Base-by-base conservation (phyloP, 1,139 yeast species). In the Suhomyces terraborum region DNA sequence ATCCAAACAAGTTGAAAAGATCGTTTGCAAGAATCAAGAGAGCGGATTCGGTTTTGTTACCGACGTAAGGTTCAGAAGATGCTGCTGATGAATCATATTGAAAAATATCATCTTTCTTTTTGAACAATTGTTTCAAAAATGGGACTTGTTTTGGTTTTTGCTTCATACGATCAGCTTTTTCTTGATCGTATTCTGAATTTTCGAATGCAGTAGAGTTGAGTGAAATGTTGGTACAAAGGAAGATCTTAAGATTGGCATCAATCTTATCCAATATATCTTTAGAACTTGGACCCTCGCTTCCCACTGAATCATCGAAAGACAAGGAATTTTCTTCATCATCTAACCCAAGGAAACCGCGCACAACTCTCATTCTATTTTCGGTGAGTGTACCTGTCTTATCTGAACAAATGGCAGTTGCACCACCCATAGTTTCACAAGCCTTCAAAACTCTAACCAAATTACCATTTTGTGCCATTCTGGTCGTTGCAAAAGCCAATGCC, bases 391-490 rank as follows among this genome's bases (percentile, higher is more conserved):
- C 98, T 1, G 98, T 93, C 62, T 93, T 93, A 67, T 93, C 99
- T 0, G 98, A 88, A 63, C 98, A 94, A 39, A 93, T 76, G 4
- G 97, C 93, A 10, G 98, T 93, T 3, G 98, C 98, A 34, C 96
- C 91, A 36, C 99, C 98, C 98, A 93, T 93, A 12, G 96, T 93
- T 65, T 93, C 99, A 75, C 98, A 93, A 35, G 96, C 84, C 56
- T 83, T 84, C 53, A 93, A 74, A 6, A 88, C 96, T 54, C 98
- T 80, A n/a, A 93, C 98, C 56, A 93, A 72, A 61, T 93, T 93
- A 54, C 95, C 95, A 62, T 93, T 96, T 61, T 87, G 88, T 19
- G 96, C 91, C 98, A 93, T 93, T 65, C 98, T 79, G 8, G 96
- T 91, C 3, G 98, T 93, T 2, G 98, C 98, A 70, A 93, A 93